Evolutionary conservation across 2,329 filamentous ascomycete species (phyloP).

Genomic region (Ceratocystis ficicola): DNA sequence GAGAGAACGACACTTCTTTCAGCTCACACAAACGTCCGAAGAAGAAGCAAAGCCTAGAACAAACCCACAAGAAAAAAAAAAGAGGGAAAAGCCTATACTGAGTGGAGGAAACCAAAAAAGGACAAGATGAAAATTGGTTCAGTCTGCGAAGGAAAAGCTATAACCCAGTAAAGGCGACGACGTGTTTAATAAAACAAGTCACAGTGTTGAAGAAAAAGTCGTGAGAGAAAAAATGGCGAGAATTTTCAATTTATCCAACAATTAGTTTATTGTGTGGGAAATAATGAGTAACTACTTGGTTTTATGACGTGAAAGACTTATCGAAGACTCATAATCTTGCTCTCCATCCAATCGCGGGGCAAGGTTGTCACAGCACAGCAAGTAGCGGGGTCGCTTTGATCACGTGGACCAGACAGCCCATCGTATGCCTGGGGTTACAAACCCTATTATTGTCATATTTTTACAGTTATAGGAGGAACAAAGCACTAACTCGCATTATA

Average conservation of each 20-base stretch:
- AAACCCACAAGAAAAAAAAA: neutral
- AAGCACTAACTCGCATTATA: too few relatives aligned
- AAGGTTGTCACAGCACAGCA: neutral
- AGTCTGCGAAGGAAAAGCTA: neutral
- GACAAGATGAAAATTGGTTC: slow-evolving; percentile 8
- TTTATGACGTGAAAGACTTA: slow-evolving; percentile 3
- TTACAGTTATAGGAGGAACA: too few relatives aligned
- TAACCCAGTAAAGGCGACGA: too few relatives aligned
- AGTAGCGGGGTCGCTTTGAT: neutral
- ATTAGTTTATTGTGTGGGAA: neutral
- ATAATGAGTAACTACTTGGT: neutral
- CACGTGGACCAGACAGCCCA: neutral
- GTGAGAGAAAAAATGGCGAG: neutral
- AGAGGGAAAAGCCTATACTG: neutral
- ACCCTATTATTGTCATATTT: neutral
- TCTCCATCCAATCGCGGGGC: slow-evolving; percentile 7
- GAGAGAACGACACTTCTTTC: neutral
- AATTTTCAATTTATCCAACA: neutral
- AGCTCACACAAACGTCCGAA: neutral
- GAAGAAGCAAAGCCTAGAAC: neutral
- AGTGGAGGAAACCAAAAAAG: slow-evolving; percentile 2
- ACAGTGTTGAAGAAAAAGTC: neutral
- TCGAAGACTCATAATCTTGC: slow-evolving; percentile 2
- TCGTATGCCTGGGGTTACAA: neutral
- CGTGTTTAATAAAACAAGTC: too few relatives aligned